These are phyloP conservation scores for Paxillus involutus DNA, from an alignment of 768 basidiomycete species.

Conservation along the genomic window DNA sequence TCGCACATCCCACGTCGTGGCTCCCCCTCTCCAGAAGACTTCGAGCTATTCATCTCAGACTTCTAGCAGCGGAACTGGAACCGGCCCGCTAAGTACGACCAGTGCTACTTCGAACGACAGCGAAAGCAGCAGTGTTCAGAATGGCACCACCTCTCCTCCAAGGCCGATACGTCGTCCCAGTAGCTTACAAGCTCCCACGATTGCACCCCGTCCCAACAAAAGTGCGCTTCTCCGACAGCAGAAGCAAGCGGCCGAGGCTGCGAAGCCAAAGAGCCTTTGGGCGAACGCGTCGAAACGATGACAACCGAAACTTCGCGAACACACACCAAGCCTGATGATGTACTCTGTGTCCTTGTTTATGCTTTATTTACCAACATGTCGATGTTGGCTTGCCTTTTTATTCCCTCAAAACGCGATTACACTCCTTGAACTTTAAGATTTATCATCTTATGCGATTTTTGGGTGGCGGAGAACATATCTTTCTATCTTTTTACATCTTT, in stretches of 20 bases:
- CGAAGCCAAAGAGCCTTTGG: conserved; percentile 33
- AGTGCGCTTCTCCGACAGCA: conserved; percentile 70
- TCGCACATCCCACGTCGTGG: conserved; percentile 31
- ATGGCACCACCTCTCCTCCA: conserved; percentile 22
- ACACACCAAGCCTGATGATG: not conserved
- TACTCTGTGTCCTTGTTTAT: conserved; percentile 8
- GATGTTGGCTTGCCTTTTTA: conserved; percentile 5
- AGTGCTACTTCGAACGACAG: conserved; percentile 24
- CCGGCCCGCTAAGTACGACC: conserved; percentile 29
- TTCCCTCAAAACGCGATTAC: conserved; percentile 16
- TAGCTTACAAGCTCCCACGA: conserved; percentile 58
- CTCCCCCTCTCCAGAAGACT: conserved; percentile 15
- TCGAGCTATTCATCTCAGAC: conserved; percentile 24
- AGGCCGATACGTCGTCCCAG: conserved; percentile 48
- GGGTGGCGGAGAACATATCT: conserved; percentile 11
- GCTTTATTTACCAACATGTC: conserved; percentile 17
- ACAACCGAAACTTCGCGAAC: not conserved
- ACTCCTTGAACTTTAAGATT: conserved; percentile 9
- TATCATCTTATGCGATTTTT: conserved; percentile 16
- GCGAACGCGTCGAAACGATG: conserved; percentile 30
- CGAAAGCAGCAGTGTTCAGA: conserved; percentile 12
- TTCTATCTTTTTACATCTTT: conserved; percentile 6
- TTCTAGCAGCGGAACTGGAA: conserved; percentile 23
- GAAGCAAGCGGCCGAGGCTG: conserved; percentile 49
- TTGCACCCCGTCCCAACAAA: conserved; percentile 69